Conservation (phyloP, 352 stramenopile genomes). For the Phytopythium sindhum region DNA sequence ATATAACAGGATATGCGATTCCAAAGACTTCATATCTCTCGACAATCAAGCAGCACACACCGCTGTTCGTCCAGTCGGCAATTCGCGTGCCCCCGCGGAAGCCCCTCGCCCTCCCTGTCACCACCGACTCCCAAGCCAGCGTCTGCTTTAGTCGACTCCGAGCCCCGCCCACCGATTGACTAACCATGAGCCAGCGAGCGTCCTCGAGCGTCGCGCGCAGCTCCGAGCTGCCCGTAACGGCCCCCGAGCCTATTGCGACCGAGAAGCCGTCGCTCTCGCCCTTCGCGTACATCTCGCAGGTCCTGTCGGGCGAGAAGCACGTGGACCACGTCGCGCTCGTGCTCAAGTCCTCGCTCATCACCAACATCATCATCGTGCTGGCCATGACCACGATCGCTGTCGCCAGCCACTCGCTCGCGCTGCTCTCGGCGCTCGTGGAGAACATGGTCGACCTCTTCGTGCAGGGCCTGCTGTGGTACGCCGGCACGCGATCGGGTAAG, state of each 20-base stretch:
- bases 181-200: conserved; percentile 2
- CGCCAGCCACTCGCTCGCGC: conserved; percentile 80
- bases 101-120: too few species aligned
- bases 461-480: conserved; percentile 86
- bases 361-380: conserved; percentile 66
- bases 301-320: conserved; percentile 26
- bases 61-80: too few species aligned
- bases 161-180: neutral
- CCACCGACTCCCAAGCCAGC: too few species aligned
- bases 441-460: conserved; percentile 92
- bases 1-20: too few species aligned
- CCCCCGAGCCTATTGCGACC: neutral
- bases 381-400: conserved; percentile 69
- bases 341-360: conserved; percentile 52
- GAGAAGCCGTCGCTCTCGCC: conserved; percentile 1
- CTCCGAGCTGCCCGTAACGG: conserved; percentile 3
- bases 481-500: too few species aligned
- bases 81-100: too few species aligned
- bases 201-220: conserved; percentile 1
- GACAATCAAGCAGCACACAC: too few species aligned
- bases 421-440: conserved; percentile 90
- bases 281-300: neutral
- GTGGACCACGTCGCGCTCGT: conserved; percentile 54
- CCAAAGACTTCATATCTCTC: too few species aligned
- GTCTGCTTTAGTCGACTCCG: neutral